These are phyloP conservation scores for Fusarium begoniae DNA, from an alignment of 2,329 filamentous ascomycete genomes.

Conservation along the genomic window DNA sequence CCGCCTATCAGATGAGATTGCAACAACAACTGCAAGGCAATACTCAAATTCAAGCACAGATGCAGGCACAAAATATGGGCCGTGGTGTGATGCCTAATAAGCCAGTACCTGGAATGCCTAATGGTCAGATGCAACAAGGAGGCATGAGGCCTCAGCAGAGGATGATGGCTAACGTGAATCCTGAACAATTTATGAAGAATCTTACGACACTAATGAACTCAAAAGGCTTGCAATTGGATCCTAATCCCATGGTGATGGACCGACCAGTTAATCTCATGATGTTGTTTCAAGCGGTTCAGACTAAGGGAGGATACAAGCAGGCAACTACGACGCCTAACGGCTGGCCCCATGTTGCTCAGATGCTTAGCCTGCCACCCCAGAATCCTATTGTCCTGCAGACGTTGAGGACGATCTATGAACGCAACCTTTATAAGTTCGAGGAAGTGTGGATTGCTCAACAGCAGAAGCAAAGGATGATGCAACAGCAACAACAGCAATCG, in stretches of 20 bases:
- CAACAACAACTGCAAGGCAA: constrained; percentile 76
- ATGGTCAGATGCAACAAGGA: constrained; percentile 64
- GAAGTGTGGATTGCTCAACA: constrained; percentile 69
- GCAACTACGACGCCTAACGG: constrained; percentile 74
- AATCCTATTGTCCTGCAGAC: constrained; percentile 74
- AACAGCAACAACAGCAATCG: constrained; percentile 55
- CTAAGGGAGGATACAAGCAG: constrained; percentile 81
- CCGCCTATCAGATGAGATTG: constrained; percentile 83
- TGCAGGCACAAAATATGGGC: constrained; percentile 58
- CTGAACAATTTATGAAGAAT: constrained; percentile 79
- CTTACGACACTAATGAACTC: constrained; percentile 81
- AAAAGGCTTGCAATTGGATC: constrained; percentile 77
- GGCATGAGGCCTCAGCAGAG: constrained; percentile 61
- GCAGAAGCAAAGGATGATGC: constrained; percentile 61
- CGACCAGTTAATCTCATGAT: constrained; percentile 78
- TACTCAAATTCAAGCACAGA: constrained; percentile 61
- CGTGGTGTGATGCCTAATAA: constrained; percentile 65
- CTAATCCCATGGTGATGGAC: constrained; percentile 77
- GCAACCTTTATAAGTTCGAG: constrained; percentile 81
- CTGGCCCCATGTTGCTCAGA: constrained; percentile 78
- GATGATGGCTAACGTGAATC: constrained; percentile 57
- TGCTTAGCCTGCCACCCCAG: constrained; percentile 70
- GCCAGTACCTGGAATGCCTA: constrained; percentile 58
- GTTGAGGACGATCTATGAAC: constrained; percentile 77
- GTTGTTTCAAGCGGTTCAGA: constrained; percentile 77